Base-by-base conservation (phyloP, 1,284 basidiomycete species). In the Mycosarcoma maydis region DNA sequence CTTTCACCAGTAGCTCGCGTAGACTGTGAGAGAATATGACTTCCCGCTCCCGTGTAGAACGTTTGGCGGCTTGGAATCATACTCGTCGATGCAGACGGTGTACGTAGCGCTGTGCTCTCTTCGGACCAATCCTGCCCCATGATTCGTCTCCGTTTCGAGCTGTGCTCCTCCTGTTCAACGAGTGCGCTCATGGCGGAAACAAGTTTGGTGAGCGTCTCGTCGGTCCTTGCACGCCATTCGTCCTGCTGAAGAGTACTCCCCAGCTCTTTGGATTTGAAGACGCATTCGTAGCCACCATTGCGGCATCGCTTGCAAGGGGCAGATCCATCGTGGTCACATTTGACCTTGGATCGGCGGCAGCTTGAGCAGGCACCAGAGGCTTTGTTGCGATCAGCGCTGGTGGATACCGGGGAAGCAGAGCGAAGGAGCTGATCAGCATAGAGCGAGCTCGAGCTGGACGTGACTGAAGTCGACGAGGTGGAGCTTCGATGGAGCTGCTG, bases 171-270 rank as follows among this genome's bases (percentile, higher is more conserved):
- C 1, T 65, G 61, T 42, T 49, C 30, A 1, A 65, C 55, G 6
- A 65, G 38, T 33, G 50, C 45, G 19, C 45, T 47, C 27, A 65
- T 65, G 4, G 46, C 51, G 7, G 40, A 27, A 1, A 65, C 61
- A 6, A 65, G 55, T 46, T 46, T 65, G 8, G n/a, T 41, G 6
- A 65, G 50, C n/a, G 61, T 65, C 42, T 65, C 61, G 32, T 65
- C 61, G 1, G 55, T 65, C 38, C 48, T 58, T 29, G 47, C 24
- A 11, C 61, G 50, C 61, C 61, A 65, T 16, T 65, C 61, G 27
- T 58, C 55, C 5, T 58, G 49, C 11, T 46, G 19, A 7, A 41
- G 47, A 7, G 58, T 33, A 17, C 40, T 52, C 4, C 50, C 40
- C 14, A 44, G 26, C 22, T 64, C 60, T 14, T 49, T 46, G 7